Conservation (phyloP, 176 grass and related monocot genomes). For the Secale cereale region DNA sequence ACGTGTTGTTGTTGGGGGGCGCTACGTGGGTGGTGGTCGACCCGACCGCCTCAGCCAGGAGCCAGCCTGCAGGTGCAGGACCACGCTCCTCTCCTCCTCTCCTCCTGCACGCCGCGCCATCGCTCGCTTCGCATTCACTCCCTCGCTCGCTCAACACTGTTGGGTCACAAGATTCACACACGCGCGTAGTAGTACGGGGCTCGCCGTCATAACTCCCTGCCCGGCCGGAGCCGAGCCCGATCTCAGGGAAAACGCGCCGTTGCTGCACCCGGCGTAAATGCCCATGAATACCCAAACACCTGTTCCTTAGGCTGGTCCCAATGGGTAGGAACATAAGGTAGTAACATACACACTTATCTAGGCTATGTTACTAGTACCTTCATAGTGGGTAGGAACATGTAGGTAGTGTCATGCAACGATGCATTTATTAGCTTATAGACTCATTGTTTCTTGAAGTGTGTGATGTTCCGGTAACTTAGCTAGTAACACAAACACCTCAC, state of each 20-base stretch:
- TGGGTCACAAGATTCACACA: conserved; percentile 33
- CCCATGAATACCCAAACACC: conserved; percentile 9
- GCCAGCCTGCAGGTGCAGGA: conserved; percentile 6
- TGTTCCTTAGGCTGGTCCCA: no score
- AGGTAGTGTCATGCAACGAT: no score
- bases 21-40: conserved; percentile 25
- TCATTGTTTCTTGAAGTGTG: no score
- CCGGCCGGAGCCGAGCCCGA: background rate
- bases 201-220: background rate
- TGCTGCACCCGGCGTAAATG: conserved; percentile 2
- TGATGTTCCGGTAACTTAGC: no score
- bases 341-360: no score
- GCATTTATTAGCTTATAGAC: no score
- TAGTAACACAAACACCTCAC: no score
- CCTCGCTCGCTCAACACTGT: background rate
- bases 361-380: no score
- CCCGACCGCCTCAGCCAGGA: conserved; percentile 1
- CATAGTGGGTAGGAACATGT: no score
- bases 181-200: background rate
- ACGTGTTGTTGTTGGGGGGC: conserved; percentile 31
- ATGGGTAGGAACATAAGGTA: no score
- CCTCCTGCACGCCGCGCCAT: background rate
- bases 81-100: background rate
- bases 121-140: background rate
- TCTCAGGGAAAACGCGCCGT: conserved; percentile 17